Base-by-base conservation (phyloP, 306 rosid species). In the Comarum palustre region DNA sequence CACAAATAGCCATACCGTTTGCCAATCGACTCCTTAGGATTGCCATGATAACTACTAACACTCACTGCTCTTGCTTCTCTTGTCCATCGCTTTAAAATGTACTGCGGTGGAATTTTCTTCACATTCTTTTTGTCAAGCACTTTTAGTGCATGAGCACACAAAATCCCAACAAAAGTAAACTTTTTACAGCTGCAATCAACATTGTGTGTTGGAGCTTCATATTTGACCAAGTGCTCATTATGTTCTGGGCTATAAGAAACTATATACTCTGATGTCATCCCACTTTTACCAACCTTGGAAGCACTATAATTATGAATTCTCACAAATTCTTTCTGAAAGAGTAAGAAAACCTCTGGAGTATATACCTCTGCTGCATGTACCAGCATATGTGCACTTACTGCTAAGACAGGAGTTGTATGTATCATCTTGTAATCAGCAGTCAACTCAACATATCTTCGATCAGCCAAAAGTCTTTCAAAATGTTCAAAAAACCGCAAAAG, bases 191-290 rank as follows among this genome's bases (percentile, higher is more conserved):
- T 52, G 3, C 59, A 52, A 20, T 20, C 4, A 8, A 52, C 27
- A n/a, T 2, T 9, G 9, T 52, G 27, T n/a, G 59, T 20, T n/a
- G 29, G 2, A 52, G 13, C 59, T 20, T 52, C 59, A 52, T n/a
- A 52, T 52, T 52, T 52, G 13, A 52, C 59, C 27, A 52, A 52
- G 59, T 52, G 59, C 59, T 52, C 59, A 65, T 22, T 16, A 51
- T 57, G 57, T 7, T 52, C 27, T 20, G 14, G 9, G 9, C 59
- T 52, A 20, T 52, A 52, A 6, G 29, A 2, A 2, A 52, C 59
- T 20, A 6, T 52, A 52, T 52, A 52, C 13, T 52, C 13, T 52
- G 14, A n/a, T 52, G 3, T 52, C 59, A 52, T n/a, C 14, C 27
- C 14, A 20, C 13, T 2, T 4, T 52, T 52, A 8, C 4, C 27